Conservation (phyloP, 106 monocot genomes). For the Dendrobium catenatum region DNA sequence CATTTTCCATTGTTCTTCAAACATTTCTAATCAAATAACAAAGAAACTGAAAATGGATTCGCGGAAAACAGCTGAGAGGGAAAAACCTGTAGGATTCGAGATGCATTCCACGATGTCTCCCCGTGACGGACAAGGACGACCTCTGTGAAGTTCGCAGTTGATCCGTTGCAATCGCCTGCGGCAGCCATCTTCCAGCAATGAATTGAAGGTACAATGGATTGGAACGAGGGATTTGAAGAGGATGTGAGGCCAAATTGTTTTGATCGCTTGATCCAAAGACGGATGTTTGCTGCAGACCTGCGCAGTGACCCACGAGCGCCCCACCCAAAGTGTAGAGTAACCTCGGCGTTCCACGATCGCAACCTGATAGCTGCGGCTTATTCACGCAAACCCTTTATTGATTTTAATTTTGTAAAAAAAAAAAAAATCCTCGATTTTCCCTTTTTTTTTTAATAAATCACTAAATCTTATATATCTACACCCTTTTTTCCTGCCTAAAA, state of each 20-base stretch:
- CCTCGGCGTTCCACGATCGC: too few species aligned
- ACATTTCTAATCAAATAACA: not conserved
- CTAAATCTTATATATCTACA: too few species aligned
- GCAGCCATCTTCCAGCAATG: conserved; percentile 1
- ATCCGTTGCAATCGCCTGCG: conserved; percentile 1
- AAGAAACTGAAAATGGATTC: not conserved
- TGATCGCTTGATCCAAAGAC: not conserved
- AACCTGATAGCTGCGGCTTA: too few species aligned
- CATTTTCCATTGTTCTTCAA: not conserved
- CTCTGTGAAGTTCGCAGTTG: conserved; percentile 40
- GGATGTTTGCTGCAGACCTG: not conserved
- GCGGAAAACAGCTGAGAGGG: not conserved
- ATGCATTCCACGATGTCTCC: conserved; percentile 79
- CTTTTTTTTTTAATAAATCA: too few species aligned
- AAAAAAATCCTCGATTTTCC: too few species aligned
- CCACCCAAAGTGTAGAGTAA: too few species aligned
- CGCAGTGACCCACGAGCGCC: too few species aligned
- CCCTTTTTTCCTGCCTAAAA: too few species aligned
- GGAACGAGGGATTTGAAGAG: not conserved
- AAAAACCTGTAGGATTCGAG: conserved; percentile 64
- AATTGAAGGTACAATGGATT: not conserved
- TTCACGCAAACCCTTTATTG: too few species aligned
- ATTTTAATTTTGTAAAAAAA: too few species aligned
- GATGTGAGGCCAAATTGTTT: not conserved
- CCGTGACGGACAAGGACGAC: conserved; percentile 79